Evolutionary conservation across 768 basidiomycete species (phyloP).

Genomic region (Pulveroboletus frians): DNA sequence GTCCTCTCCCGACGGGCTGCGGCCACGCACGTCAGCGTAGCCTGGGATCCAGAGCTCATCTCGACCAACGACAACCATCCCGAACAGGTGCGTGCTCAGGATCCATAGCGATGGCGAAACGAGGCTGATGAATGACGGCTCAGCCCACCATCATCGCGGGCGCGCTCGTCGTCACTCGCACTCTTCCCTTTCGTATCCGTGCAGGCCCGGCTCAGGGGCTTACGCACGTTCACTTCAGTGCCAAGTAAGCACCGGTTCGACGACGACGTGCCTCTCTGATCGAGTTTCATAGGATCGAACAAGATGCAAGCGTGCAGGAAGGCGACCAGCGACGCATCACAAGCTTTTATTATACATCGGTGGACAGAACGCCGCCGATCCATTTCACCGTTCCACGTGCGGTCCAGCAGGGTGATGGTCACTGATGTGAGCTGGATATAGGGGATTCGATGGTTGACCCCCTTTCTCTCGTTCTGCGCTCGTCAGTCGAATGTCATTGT

Average conservation of each 20-base stretch:
- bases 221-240: conserved; percentile 35
- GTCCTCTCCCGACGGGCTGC: conserved; percentile 18
- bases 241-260: conserved; percentile 27
- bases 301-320: conserved; percentile 11
- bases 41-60: conserved; percentile 33
- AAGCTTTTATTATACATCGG: conserved; percentile 33
- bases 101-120: too few species aligned
- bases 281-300: conserved; percentile 21
- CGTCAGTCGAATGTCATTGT: neutral
- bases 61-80: conserved; percentile 25
- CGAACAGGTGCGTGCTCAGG: conserved; percentile 16
- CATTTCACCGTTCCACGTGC: conserved; percentile 22
- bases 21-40: conserved; percentile 19
- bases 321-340: conserved; percentile 27
- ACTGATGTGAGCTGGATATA: conserved; percentile 3
- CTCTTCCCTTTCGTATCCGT: conserved; percentile 38
- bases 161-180: conserved; percentile 35
- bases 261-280: neutral
- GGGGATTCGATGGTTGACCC: neutral
- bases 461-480: neutral
- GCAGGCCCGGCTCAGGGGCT: conserved; percentile 33
- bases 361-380: conserved; percentile 31
- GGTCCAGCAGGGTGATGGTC: conserved; percentile 2
- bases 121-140: too few species aligned
- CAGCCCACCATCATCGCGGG: conserved; percentile 39